Evolutionary conservation across 2,329 filamentous ascomycete genomes (phyloP).

Genomic region (Penicillium sp.): DNA sequence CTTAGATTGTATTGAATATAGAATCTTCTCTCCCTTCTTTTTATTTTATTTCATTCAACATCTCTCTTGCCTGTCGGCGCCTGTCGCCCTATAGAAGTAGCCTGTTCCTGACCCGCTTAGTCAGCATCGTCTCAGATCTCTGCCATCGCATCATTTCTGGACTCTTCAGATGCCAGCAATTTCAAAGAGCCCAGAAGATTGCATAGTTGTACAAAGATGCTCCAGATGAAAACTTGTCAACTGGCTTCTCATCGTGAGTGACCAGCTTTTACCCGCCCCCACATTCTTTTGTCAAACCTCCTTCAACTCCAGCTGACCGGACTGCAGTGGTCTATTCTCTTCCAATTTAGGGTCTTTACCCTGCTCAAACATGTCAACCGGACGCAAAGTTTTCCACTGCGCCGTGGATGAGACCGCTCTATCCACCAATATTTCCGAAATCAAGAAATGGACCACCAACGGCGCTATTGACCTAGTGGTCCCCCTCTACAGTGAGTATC

Average conservation of each 20-base stretch:
- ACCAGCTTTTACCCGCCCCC: constrained; percentile 18
- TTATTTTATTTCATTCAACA: not conserved
- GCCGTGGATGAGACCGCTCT: constrained; percentile 56
- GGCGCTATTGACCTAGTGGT: constrained; percentile 53
- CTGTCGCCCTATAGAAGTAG: not conserved
- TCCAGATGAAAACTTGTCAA: constrained; percentile 28
- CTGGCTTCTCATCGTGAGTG: constrained; percentile 34
- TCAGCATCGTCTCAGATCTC: constrained; percentile 3
- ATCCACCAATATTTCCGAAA: constrained; percentile 54
- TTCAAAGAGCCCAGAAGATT: not conserved
- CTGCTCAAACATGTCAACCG: constrained; percentile 40
- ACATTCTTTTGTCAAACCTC: constrained; percentile 35
- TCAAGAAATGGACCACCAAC: constrained; percentile 55
- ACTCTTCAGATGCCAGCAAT: not conserved
- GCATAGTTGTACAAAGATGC: constrained; percentile 31
- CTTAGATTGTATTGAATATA: not conserved
- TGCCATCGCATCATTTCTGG: constrained; percentile 10
- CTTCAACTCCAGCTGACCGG: constrained; percentile 28
- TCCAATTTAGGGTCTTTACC: constrained; percentile 30
- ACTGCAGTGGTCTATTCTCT: constrained; percentile 31
- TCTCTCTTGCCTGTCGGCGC: not conserved
- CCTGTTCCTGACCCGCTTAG: constrained; percentile 3
- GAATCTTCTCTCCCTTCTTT: not conserved
- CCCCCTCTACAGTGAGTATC: constrained; percentile 52
- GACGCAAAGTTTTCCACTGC: constrained; percentile 53